These are phyloP conservation scores for Durio zibethinus DNA, from an alignment of 345 rosid genomes.

Conservation along the genomic window DNA sequence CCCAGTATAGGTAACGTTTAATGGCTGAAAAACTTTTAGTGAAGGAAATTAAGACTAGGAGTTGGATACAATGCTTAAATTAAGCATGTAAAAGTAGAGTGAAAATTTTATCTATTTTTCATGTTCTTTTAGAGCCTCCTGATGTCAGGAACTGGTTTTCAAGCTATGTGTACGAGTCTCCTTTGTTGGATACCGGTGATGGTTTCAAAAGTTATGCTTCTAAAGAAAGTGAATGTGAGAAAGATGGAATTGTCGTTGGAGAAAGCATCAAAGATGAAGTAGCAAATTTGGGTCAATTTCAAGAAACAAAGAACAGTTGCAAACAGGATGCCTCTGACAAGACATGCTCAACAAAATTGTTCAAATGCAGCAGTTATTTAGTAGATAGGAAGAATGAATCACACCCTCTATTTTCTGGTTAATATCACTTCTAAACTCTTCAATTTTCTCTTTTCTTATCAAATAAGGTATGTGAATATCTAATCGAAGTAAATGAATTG, in stretches of 20 bases:
- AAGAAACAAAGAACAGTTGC: not conserved
- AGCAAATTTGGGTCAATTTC: constrained; percentile 13
- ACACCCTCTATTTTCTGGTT: constrained; percentile 41
- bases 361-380: not conserved
- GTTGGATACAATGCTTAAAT: not conserved
- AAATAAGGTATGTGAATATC: not conserved
- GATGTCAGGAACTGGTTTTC: constrained; percentile 59
- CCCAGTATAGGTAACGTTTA: not conserved
- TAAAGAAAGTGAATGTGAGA: constrained; percentile 27
- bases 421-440: constrained; percentile 19
- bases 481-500: not conserved
- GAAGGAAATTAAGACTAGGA: not conserved
- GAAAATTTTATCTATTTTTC: not conserved
- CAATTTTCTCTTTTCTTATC: not conserved
- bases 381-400: constrained; percentile 18
- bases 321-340: constrained; percentile 3
- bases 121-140: constrained; percentile 50
- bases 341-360: constrained; percentile 8
- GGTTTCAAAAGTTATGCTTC: constrained; percentile 23
- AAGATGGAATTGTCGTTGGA: constrained; percentile 18
- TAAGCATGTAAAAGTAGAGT: not conserved
- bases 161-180: constrained; percentile 61
- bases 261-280: constrained; percentile 6
- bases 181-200: constrained; percentile 39
- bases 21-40: not conserved